Base-by-base conservation (phyloP, 139 green algal species). In the Asterochloris erici region DNA sequence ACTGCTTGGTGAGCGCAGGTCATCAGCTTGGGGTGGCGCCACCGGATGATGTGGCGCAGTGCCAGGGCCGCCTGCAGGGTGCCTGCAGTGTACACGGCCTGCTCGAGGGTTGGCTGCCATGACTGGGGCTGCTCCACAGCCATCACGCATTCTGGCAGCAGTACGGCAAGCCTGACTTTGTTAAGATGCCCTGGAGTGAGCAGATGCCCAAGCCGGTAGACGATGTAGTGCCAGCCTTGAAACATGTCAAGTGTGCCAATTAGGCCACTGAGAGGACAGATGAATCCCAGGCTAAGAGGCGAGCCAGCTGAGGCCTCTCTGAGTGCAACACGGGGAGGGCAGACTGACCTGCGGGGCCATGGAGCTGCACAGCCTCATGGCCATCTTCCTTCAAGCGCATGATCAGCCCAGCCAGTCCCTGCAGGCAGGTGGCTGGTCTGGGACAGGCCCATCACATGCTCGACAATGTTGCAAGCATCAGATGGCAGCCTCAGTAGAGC, bases 351-450 rank as follows among this genome's bases (percentile, higher is more conserved):
- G 71, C 10, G n/a, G 70, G 60, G 28, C 80, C 80, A 64, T 74
- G 27, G 11, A 84, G 0, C 19, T 79, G 54, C 47, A 84, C 12
- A 47, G 70, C 27, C n/a, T 79, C 70, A 73, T 84, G 80, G 10
- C 80, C 80, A 79, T 84, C 80, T 29, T 69, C 38, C 21, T 63
- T 66, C 16, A 84, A 26, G 24, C 80, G 29, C 80, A 84, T 73
- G n/a, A 84, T 70, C n/a, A 84, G 13, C n/a, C 80, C 80, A 63
- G 69, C 69, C 70, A 84, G 10, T 14, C 80, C 80, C 4, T 70
- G 70, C 80, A 79, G 61, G 26, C 2, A 29, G 17, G 2, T 61
- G 26, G 73, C 23, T 29, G 15, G 9, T 60, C 73, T 77, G 66
- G 2, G 17, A 26, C 19, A 71, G 66, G 66, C 66, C 66, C 4